A percentile compares a stretch with the other conserved stretches of the same genome.
Evolutionary conservation across 306 rosid genomes (phyloP).

Genomic region (Lathyrus aphaca): DNA sequence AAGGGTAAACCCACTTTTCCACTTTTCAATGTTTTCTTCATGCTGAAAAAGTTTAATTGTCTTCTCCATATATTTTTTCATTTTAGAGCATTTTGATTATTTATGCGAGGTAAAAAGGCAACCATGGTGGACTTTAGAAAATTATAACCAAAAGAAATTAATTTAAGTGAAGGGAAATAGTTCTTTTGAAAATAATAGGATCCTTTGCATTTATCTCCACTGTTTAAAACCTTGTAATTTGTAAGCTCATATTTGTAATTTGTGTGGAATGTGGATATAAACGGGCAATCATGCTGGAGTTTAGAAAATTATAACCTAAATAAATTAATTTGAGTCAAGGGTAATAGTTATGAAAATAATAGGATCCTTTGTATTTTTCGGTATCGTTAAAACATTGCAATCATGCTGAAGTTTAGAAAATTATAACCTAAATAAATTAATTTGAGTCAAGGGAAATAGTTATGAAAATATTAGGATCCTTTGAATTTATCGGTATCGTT

Average conservation of each 20-base stretch:
- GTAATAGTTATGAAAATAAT: not conserved
- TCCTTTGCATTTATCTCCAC: not conserved
- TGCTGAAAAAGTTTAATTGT: not conserved
- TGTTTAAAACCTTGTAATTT: not conserved
- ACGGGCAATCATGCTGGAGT: not conserved
- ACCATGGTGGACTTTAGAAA: not conserved
- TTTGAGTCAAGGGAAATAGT: not conserved
- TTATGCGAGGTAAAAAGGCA: conserved; percentile 14
- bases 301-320: not conserved
- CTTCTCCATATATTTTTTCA: not conserved
- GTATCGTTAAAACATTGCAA: not conserved
- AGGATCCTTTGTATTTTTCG: not conserved
- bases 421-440: not conserved
- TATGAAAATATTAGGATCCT: not conserved
- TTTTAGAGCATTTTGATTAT: conserved; percentile 30
- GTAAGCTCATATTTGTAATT: not conserved
- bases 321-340: not conserved
- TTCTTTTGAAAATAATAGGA: not conserved
- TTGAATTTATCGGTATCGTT: not conserved
- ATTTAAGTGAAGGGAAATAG: not conserved
- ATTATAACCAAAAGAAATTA: not conserved
- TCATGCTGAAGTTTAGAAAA: not conserved
- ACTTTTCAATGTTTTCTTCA: conserved; percentile 20
- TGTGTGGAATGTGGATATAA: not conserved
- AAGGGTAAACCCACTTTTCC: conserved; percentile 56